Percentiles rank a stretch among this genome's conserved stretches.
These are phyloP conservation scores for Lipomyces starkeyi DNA, from an alignment of 805 yeast genomes.

Conservation along the genomic window DNA sequence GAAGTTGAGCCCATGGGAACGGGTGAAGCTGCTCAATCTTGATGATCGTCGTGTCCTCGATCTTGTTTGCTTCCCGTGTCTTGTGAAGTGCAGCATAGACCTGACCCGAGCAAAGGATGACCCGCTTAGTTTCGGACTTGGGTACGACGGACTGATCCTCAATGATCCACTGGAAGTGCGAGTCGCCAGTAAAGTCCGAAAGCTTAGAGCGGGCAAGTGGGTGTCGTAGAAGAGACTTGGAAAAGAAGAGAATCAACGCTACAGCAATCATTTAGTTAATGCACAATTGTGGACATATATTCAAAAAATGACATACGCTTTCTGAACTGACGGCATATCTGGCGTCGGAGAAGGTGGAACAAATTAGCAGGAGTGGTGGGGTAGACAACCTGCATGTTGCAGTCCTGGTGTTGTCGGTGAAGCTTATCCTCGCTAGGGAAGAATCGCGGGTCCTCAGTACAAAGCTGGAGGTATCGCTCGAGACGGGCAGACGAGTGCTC, in stretches of 20 bases:
- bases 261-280: slow-evolving; percentile 51
- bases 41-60: slow-evolving; percentile 84
- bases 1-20: slow-evolving; percentile 95
- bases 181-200: slow-evolving; percentile 85
- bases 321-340: slow-evolving; percentile 99
- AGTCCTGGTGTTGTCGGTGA: slow-evolving; percentile 97
- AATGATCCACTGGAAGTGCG: slow-evolving; percentile 94
- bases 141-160: slow-evolving; percentile 81
- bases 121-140: slow-evolving; percentile 84
- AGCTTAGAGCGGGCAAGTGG: slow-evolving; percentile 92
- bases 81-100: slow-evolving; percentile 91
- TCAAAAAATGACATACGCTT: slow-evolving; percentile 42
- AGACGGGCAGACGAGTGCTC: slow-evolving; percentile 98
- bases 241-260: slow-evolving; percentile 80
- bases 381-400: slow-evolving; percentile 97
- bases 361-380: slow-evolving; percentile 97
- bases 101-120: slow-evolving; percentile 89
- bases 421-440: slow-evolving; percentile 91
- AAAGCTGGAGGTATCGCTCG: slow-evolving; percentile 93
- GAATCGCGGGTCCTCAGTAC: slow-evolving; percentile 92
- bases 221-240: slow-evolving; percentile 92
- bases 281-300: neutral
- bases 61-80: slow-evolving; percentile 77
- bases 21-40: slow-evolving; percentile 96
- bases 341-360: slow-evolving; percentile 97